Evolutionary conservation across 2,329 filamentous ascomycete genomes (phyloP), one percentile per base, ranked within the genome.

Genomic region (Microdochium paspali): DNA sequence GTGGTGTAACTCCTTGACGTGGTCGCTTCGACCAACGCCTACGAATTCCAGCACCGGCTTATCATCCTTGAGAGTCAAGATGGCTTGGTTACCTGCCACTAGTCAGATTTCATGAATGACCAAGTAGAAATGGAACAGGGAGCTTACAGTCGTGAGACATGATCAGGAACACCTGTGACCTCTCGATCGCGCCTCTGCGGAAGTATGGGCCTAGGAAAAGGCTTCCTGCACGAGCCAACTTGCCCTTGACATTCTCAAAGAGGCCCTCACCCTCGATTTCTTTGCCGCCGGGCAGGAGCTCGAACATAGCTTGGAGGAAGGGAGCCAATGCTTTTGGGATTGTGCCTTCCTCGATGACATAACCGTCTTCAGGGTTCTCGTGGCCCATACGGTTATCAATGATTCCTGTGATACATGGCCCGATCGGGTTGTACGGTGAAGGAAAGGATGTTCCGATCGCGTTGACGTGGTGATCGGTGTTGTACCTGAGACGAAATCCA

Each of bases 101-200:
- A n/a, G 45, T 54, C 44, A 56, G 45, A 24, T n/a, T n/a, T n/a
- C n/a, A n/a, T n/a, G n/a, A n/a, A n/a, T n/a, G n/a, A n/a, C n/a
- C n/a, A n/a, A n/a, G n/a, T n/a, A n/a, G n/a, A n/a, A n/a, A n/a
- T n/a, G n/a, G n/a, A n/a, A n/a, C n/a, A n/a, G 18, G 6, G 4
- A 20, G 57, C 66, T 58, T 66, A 67, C 73, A 79, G 53, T 84
- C 81, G 54, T 85, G 80, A 2, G 76, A 79, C 79, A 85, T 84
- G 57, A 84, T 70, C 3, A 86, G 68, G 57, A 84, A 85, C 0
- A 80, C 71, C 49, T 82, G 76, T 0, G 80, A 85, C 49, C 66
- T 74, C 58, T 77, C 73, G 20, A 83, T 63, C 18, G 78, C 77
- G 0, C 81, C 77, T 6, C 69, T 66, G 6, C 66, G 65, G 46